Evolutionary conservation across 495 filamentous ascomycete genomes (phyloP).

Genomic region (Annulohypoxylon stygium): DNA sequence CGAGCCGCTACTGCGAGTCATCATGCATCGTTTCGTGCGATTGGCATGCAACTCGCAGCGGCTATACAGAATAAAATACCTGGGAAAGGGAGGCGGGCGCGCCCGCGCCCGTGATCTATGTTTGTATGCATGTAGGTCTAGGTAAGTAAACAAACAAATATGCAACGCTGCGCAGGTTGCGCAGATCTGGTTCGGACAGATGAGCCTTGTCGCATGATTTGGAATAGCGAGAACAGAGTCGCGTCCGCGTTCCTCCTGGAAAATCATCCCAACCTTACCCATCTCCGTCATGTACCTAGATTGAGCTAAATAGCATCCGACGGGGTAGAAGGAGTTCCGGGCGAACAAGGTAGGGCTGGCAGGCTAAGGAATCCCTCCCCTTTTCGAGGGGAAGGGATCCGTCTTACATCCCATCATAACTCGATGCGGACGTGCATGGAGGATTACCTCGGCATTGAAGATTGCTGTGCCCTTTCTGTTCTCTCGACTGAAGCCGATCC

Average conservation of each 20-base stretch:
- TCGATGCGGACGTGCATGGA: constrained; percentile 15
- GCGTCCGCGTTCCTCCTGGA: constrained; percentile 7
- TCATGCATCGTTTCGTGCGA: constrained; percentile 36
- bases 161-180: constrained; percentile 1
- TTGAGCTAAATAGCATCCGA: constrained; percentile 16
- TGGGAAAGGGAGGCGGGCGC: constrained; percentile 7
- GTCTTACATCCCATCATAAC: constrained; percentile 17
- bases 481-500: constrained; percentile 23
- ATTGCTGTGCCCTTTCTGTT: constrained; percentile 21
- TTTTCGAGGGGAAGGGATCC: not conserved
- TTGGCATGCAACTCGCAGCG: constrained; percentile 30
- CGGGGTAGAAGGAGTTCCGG: constrained; percentile 15
- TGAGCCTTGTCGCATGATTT: constrained; percentile 31
- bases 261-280: constrained; percentile 1
- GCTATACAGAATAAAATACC: constrained; percentile 15
- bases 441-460: constrained; percentile 22
- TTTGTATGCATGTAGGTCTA: constrained; percentile 10
- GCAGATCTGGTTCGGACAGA: no score
- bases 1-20: constrained; percentile 44
- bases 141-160: constrained; percentile 40
- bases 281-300: not conserved
- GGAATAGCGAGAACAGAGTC: constrained; percentile 27
- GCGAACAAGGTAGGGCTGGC: not conserved
- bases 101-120: not conserved
- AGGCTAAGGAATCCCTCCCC: constrained; percentile 16